Evolutionary conservation across 768 basidiomycete genomes (phyloP).

Genomic region (Auricularia sp.): DNA sequence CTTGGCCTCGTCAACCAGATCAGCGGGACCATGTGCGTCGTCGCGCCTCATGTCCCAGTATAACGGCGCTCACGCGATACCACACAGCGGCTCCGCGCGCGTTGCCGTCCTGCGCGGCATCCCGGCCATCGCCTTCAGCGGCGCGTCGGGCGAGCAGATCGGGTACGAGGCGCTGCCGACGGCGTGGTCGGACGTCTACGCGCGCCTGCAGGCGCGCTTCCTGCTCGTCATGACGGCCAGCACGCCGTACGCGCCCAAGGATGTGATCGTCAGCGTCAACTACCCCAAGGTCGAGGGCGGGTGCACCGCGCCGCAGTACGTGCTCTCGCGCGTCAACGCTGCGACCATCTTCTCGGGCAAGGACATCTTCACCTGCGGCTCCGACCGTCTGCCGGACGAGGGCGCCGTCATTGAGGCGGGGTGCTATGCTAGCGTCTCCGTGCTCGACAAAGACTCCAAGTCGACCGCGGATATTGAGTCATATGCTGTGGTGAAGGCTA

Average conservation of each 20-base stretch:
- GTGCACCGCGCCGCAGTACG: conserved; percentile 34
- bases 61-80: neutral
- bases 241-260: conserved; percentile 28
- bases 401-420: conserved; percentile 29
- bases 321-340: conserved; percentile 32
- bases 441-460: conserved; percentile 26
- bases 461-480: conserved; percentile 31
- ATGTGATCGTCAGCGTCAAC: conserved; percentile 41
- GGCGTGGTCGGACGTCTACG: conserved; percentile 13
- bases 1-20: conserved; percentile 18
- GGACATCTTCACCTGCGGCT: conserved; percentile 38
- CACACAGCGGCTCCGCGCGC: conserved; percentile 37
- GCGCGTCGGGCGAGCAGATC: conserved; percentile 30
- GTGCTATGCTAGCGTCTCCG: conserved; percentile 39
- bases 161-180: conserved; percentile 43
- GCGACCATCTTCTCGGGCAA: conserved; percentile 15
- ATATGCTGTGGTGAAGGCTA: conserved; percentile 26
- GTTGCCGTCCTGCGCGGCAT: conserved; percentile 40
- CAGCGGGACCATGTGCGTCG: conserved; percentile 23
- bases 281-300: conserved; percentile 27
- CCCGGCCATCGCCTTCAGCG: conserved; percentile 42
- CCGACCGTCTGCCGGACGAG: conserved; percentile 33
- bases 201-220: conserved; percentile 18
- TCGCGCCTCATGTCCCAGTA: neutral
- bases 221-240: conserved; percentile 3